Percentiles rank a stretch among this genome's conserved stretches.
Evolutionary conservation across 2,329 filamentous ascomycete genomes (phyloP).

Genomic region (Bipolaris victoriae): DNA sequence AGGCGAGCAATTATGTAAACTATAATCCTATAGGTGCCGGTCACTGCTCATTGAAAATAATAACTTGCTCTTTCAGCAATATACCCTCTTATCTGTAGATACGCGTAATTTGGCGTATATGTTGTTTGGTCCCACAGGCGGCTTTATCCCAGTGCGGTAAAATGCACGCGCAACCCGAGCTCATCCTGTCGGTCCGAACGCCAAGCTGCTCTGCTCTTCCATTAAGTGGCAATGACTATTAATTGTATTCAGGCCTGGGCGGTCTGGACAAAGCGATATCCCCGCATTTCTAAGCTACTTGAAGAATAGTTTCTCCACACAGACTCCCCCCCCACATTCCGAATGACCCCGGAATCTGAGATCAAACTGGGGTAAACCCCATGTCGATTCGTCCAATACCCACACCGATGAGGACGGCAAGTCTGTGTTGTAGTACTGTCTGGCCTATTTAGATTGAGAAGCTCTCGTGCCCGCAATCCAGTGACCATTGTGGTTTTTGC

Average conservation of each 20-base stretch:
- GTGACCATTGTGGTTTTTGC: neutral
- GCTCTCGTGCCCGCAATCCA: neutral
- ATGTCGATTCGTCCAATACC: neutral
- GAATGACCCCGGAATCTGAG: neutral
- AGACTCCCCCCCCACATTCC: neutral
- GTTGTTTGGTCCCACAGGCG: no score
- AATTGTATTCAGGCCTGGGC: neutral
- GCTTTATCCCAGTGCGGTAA: neutral
- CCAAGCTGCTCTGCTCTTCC: no score
- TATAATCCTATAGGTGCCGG: no score
- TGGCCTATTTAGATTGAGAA: slow-evolving; percentile 10
- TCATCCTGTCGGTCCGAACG: neutral
- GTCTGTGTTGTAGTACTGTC: neutral
- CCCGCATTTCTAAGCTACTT: neutral
- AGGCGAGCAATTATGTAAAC: neutral
- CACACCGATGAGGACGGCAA: neutral
- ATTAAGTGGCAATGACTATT: neutral
- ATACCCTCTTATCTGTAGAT: no score
- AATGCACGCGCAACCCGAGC: neutral
- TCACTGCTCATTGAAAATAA: neutral
- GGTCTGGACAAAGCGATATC: neutral
- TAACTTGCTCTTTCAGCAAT: no score
- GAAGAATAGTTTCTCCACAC: neutral
- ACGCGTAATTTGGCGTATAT: no score
- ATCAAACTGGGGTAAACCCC: neutral